Conservation (phyloP, 2,329 filamentous ascomycete genomes). For the Colletotrichum simmondsii region DNA sequence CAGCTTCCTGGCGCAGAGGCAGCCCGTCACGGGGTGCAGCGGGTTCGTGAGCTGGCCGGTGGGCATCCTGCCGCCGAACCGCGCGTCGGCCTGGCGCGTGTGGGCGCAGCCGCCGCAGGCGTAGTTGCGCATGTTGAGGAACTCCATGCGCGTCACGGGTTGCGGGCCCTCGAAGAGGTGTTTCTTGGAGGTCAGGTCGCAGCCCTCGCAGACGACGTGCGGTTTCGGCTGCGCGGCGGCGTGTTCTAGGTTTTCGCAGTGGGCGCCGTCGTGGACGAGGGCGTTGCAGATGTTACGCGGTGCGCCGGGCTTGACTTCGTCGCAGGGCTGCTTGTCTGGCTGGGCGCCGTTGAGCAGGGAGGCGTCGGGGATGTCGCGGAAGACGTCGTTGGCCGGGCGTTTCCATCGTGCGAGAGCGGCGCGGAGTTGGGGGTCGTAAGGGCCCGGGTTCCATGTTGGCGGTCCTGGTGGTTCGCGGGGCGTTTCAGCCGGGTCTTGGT, state of each 20-base stretch:
- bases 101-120: constrained; percentile 46
- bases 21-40: constrained; percentile 45
- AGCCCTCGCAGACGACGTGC: constrained; percentile 39
- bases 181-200: constrained; percentile 37
- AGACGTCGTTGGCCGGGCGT: constrained; percentile 27
- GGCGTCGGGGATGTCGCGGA: constrained; percentile 31
- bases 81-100: not conserved
- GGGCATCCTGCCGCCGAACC: constrained; percentile 8
- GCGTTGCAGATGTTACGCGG: not conserved
- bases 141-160: constrained; percentile 35
- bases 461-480: constrained; percentile 1
- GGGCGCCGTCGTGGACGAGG: not conserved
- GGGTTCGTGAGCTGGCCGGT: not conserved
- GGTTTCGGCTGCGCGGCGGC: not conserved
- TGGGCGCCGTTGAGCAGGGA: not conserved
- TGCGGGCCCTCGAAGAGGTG: constrained; percentile 33
- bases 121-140: constrained; percentile 49
- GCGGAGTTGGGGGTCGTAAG: not conserved
- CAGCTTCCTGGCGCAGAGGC: constrained; percentile 49
- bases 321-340: constrained; percentile 10
- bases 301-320: not conserved
- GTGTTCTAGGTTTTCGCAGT: constrained; percentile 38
- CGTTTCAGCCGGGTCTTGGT: not conserved
- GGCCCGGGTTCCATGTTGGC: not conserved
- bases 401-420: constrained; percentile 26